Evolutionary conservation across 2,329 filamentous ascomycete genomes (phyloP), one percentile per base, ranked within the genome.

Genomic region (Pseudogymnoascus sp.): DNA sequence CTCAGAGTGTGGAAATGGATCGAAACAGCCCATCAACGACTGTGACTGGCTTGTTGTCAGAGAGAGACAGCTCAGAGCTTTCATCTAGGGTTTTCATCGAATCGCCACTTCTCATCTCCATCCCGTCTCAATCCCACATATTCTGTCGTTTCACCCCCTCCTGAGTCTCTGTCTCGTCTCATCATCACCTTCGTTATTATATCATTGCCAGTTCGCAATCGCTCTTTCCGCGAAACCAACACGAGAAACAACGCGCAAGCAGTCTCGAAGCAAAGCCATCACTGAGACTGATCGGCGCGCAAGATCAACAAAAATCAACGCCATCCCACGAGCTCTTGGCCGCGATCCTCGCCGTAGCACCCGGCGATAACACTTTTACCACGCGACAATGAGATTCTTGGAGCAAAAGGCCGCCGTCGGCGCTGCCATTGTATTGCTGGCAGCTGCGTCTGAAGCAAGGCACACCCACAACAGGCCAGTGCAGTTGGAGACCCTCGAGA

Each of bases 341-440:
- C 41, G 41, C 24, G 41, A 47, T 26, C 41, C 41, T 29, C 17
- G 24, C 41, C 41, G 24, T 47, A 47, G 41, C 41, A 47, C 41
- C n/a, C 29, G 41, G 41, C 41, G 21, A 47, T 29, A 29, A n/a
- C 41, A 29, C 41, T 24, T 26, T 2, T 24, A 47, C 21, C 24
- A 65, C 63, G 61, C 57, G 68, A 73, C 70, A 66, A 86, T 85
- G 83, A 85, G 79, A 75, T 69, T 80, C 71, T 74, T 77, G 62
- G 75, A 77, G 63, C 65, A 82, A 63, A 76, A 80, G 65, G 74
- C 78, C 70, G 77, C 77, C 69, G 66, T 84, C 63, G 77, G 77
- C 71, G 77, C 79, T 68, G 80, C 77, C 63, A 69, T 79, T 47
- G 66, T 81, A 26, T 69, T 84, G 41, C 70, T 83, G 64, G 75